Conservation (phyloP, 148 eudicot genomes). For the Cornus kousa region DNA sequence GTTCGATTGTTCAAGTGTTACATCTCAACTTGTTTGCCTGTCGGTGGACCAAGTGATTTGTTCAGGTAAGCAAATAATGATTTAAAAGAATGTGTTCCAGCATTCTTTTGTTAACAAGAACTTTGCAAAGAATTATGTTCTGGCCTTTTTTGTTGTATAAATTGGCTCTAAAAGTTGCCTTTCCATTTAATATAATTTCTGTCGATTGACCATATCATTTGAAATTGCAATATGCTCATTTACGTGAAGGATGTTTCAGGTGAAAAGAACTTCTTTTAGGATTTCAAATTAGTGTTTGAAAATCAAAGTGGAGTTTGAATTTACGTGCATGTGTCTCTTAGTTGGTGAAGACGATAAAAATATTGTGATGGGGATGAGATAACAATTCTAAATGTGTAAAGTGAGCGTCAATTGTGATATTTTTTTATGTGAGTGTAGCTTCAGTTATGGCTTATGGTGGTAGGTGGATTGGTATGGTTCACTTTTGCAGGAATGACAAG, state of each 20-base stretch:
- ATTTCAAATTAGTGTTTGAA: not conserved
- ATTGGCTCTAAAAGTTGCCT: not conserved
- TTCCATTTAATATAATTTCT: not conserved
- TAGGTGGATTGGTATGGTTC: too few relatives aligned
- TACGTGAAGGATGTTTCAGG: not conserved
- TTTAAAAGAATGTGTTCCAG: not conserved
- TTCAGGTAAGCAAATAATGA: slow-evolving; percentile 52
- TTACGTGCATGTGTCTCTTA: not conserved
- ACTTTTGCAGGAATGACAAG: too few relatives aligned
- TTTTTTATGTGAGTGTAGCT: too few relatives aligned
- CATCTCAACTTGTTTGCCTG: slow-evolving; percentile 65
- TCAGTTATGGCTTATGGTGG: too few relatives aligned
- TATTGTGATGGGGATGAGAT: not conserved
- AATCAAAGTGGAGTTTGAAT: not conserved
- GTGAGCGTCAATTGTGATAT: not conserved
- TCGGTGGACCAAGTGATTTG: slow-evolving; percentile 38
- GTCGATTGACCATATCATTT: not conserved
- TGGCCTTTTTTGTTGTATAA: not conserved
- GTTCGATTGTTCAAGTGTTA: slow-evolving; percentile 76
- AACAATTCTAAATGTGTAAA: not conserved
- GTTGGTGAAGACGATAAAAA: not conserved
- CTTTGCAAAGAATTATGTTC: not conserved
- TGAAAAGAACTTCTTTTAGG: not conserved
- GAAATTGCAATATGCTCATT: not conserved
- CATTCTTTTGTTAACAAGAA: not conserved